Conservation (phyloP, 2,329 filamentous ascomycete species). For the Mycosphaerella arachidis region DNA sequence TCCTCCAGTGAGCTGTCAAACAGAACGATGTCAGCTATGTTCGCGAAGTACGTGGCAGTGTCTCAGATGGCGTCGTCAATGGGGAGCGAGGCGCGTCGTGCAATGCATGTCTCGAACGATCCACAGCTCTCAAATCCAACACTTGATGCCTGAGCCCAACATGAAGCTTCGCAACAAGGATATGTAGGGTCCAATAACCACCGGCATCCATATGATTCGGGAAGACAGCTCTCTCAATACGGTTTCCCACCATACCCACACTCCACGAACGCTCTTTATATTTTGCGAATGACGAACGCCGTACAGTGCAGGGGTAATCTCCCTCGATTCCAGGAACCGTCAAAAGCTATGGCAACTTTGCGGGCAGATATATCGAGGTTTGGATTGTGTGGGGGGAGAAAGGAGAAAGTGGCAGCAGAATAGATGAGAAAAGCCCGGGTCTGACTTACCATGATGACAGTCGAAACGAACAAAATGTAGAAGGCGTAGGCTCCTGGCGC, state of each 20-base stretch:
- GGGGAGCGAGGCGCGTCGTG: too few relatives aligned
- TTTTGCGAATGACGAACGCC: constrained; percentile 50
- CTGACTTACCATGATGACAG: constrained; percentile 69
- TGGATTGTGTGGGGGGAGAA: constrained; percentile 15
- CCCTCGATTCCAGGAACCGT: constrained; percentile 54
- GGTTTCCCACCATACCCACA: constrained; percentile 49
- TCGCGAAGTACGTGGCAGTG: neutral
- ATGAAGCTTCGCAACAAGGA: constrained; percentile 6
- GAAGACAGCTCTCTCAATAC: constrained; percentile 52
- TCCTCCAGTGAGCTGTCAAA: constrained; percentile 34
- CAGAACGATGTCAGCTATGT: neutral
- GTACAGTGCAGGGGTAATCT: constrained; percentile 50
- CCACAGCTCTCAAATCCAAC: neutral
- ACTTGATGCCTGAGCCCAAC: neutral
- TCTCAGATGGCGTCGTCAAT: neutral
- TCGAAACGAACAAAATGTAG: constrained; percentile 70
- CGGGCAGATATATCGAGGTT: constrained; percentile 61
- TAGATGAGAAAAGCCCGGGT: constrained; percentile 12
- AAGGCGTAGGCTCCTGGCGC: constrained; percentile 74
- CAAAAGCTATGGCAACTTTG: constrained; percentile 47
- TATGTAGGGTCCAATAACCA: constrained; percentile 65
- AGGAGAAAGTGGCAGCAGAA: constrained; percentile 20
- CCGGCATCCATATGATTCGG: constrained; percentile 50
- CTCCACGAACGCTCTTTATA: constrained; percentile 41
- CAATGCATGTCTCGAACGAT: too few relatives aligned